Evolutionary conservation across 148 eudicot species (phyloP), one percentile per base, ranked within the genome.

Genomic region (Silene latifolia): DNA sequence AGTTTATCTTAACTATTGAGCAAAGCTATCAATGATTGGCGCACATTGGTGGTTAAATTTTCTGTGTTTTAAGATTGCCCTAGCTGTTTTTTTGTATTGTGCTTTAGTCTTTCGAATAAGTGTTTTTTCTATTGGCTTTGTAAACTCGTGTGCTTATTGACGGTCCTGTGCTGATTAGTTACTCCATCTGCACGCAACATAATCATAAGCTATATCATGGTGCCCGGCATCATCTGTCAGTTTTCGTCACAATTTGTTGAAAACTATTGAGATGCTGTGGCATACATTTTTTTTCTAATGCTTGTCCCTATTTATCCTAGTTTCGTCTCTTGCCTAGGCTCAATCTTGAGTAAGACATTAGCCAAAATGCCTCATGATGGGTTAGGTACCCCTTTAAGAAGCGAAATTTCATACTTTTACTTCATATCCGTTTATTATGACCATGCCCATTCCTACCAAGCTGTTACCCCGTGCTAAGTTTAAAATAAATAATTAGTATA

Each of bases 151-250:
- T 75, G 78, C 78, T 75, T 75, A 75, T 75, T 29, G 79, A 76
- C 79, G 79, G 79, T 77, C 80, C 75, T 77, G 75, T 77, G 80
- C 63, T 51, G 74, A 71, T 77, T 14, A 71, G 70, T 51, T 8
- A 15, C 70, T 53, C 46, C 75, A 63, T 71, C 70, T 11, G 70
- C 80, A 77, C 75, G 70, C 75, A 77, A 77, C 80, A 77, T 77
- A 77, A 51, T 42, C 44, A 39, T 78, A 78, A 78, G 80, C 80
- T 78, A 78, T 59, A 78, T 78, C 18, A 14, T 8, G 73, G 74
- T 77, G 80, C 76, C 56, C 23, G 51, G 44, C 19, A 32, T 63
- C 58, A 5, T 69, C 9, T 21, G 2, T 32, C 7, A 35, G 35
- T 35, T 62, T 62, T 51, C 69, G 48, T 21, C 20, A 0, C 24